These are phyloP conservation scores for Aspergillus jensenii DNA, from an alignment of 2,329 filamentous ascomycete genomes.

Conservation along the genomic window DNA sequence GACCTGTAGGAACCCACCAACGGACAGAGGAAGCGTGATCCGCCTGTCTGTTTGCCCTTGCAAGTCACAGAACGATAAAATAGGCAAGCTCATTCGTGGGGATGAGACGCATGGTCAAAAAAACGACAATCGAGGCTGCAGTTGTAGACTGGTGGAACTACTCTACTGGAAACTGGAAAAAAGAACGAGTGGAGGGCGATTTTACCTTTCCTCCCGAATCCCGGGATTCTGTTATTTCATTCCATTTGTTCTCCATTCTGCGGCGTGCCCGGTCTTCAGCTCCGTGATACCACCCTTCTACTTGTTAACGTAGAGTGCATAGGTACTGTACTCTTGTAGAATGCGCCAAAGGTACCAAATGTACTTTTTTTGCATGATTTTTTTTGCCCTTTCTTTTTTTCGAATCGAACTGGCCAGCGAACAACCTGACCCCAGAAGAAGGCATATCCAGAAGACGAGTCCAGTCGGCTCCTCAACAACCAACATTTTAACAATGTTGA, in stretches of 20 bases:
- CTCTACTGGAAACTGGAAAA: not conserved
- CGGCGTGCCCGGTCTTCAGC: not conserved
- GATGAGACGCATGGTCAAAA: not conserved
- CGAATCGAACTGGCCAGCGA: not conserved
- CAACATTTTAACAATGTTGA: not conserved
- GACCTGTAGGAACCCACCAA: slow-evolving; percentile 3
- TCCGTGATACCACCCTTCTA: not conserved
- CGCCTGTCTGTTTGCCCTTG: slow-evolving; percentile 3
- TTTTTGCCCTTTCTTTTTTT: not conserved
- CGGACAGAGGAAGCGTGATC: slow-evolving; percentile 1
- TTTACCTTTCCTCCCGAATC: not conserved
- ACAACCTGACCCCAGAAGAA: not conserved
- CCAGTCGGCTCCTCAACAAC: not conserved
- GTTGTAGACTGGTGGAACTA: not conserved
- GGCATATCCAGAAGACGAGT: not conserved
- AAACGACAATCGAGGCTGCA: not conserved
- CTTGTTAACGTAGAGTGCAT: too few species aligned
- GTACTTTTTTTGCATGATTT: not conserved
- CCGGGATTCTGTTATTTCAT: not conserved
- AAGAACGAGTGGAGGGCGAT: not conserved
- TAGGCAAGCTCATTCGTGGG: slow-evolving; percentile 1
- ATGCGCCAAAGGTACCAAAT: not conserved
- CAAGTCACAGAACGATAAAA: not conserved
- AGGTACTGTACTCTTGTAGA: too few species aligned
- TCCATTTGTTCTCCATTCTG: not conserved